Conservation (phyloP, 2,329 filamentous ascomycete species). For the Paraphoma sp. region DNA sequence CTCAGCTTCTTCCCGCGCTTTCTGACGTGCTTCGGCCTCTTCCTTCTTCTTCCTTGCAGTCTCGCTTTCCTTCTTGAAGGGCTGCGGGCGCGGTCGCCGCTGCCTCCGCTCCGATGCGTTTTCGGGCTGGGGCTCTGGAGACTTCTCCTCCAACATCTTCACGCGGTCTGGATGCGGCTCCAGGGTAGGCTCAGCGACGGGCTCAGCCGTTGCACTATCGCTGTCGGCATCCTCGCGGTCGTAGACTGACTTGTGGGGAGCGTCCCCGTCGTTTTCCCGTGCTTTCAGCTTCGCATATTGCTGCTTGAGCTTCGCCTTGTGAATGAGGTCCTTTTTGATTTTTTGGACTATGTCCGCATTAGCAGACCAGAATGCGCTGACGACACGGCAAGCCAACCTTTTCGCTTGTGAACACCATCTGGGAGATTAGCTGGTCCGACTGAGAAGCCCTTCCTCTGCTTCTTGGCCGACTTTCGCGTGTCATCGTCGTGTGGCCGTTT, state of each 20-base stretch:
- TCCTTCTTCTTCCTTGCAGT: slow-evolving; percentile 62
- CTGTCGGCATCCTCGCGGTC: slow-evolving; percentile 37
- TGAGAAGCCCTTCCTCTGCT: slow-evolving; percentile 73
- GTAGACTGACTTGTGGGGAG: slow-evolving; percentile 45
- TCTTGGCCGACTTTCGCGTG: slow-evolving; percentile 49
- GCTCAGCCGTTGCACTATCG: slow-evolving; percentile 21
- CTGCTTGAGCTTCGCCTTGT: slow-evolving; percentile 92
- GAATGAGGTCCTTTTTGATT: slow-evolving; percentile 87
- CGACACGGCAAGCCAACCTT: slow-evolving; percentile 54
- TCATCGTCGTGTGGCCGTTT: slow-evolving; percentile 63
- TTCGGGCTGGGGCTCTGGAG: slow-evolving; percentile 23
- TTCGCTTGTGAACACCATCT: slow-evolving; percentile 85
- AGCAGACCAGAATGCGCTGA: too few relatives aligned
- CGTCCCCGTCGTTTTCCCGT: slow-evolving; percentile 47
- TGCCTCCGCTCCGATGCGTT: slow-evolving; percentile 25
- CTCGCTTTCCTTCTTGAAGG: slow-evolving; percentile 53
- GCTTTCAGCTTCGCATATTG: not conserved
- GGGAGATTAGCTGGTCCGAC: slow-evolving; percentile 91
- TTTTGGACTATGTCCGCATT: slow-evolving; percentile 68
- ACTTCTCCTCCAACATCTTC: slow-evolving; percentile 61
- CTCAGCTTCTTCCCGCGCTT: slow-evolving; percentile 68
- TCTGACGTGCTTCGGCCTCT: slow-evolving; percentile 67
- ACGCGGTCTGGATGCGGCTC: slow-evolving; percentile 68
- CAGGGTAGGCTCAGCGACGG: slow-evolving; percentile 44
- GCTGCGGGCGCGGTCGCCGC: slow-evolving; percentile 39